Base-by-base conservation (phyloP, 768 basidiomycete genomes). In the Steccherinum ochraceum region DNA sequence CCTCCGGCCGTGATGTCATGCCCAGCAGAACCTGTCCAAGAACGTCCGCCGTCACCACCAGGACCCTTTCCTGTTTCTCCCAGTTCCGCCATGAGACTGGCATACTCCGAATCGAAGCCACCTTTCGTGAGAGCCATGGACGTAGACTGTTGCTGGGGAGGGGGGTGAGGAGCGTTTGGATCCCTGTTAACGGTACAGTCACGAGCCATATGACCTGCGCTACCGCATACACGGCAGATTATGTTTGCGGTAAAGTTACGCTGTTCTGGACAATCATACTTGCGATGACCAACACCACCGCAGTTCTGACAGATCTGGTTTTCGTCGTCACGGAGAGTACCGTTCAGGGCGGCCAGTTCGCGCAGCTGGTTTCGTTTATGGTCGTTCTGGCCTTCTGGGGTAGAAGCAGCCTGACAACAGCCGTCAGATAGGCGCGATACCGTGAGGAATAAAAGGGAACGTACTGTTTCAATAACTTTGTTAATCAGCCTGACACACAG, bases 271-370 rank as follows among this genome's bases (percentile, higher is more conserved):
- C 96, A 99, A 69, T 98, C 96, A 73, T 93, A 98, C 82, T 97
- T 94, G 70, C 95, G 87, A 65, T 97, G 94, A 52, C 93, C 93
- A 57, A 93, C 80, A 48, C 86, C 86, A 63, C 89, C 92, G 67
- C 90, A 94, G 64, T 95, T 95, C 73, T 98, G 94, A 72, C 96
- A 99, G 55, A 97, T 84, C 70, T 99, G 96, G 64, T 98, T 98
- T 74, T 99, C 96, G 67, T 99, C 96, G 64, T 99, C 96, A 60
- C 96, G 93, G 50, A 99, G 84, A 42, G 96, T 99, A 71, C 96
- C 96, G 64, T 99, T 99, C 51, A 99, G 73, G 18, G 93, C 93
- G 16, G 96, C 96, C 43, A 99, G 80, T 67, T 99, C 96, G 60
- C 96, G 90, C 42, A 99, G 83, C 70, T 99, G 96, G 64, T 95